These are phyloP conservation scores for Plectosphaerella cucumerina DNA, from an alignment of 2,329 filamentous ascomycete species.

Conservation along the genomic window DNA sequence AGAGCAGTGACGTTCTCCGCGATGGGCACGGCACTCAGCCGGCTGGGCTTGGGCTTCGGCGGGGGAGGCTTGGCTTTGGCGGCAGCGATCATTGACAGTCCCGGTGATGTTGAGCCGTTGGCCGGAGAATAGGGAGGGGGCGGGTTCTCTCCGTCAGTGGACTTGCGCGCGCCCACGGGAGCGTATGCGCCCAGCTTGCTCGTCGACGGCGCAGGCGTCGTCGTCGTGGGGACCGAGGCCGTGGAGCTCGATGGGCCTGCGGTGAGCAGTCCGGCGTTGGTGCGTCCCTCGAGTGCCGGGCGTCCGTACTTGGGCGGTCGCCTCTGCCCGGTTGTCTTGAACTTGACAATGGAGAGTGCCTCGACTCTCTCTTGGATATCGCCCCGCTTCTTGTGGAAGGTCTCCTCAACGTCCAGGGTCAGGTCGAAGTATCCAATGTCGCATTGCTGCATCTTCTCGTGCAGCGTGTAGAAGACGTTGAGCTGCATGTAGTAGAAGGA, in stretches of 20 bases:
- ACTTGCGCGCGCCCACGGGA: constrained; percentile 26
- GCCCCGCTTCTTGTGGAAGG: constrained; percentile 83
- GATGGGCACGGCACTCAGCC: constrained; percentile 60
- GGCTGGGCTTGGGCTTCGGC: constrained; percentile 72
- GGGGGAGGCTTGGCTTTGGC: constrained; percentile 67
- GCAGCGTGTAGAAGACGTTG: constrained; percentile 97
- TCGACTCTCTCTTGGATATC: constrained; percentile 85
- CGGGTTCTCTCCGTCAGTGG: constrained; percentile 49
- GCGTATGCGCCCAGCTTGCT: constrained; percentile 28
- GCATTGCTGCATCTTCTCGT: constrained; percentile 95
- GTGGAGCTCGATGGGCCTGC: constrained; percentile 37
- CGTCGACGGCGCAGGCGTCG: constrained; percentile 11
- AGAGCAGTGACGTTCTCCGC: constrained; percentile 82
- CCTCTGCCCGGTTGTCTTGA: constrained; percentile 78
- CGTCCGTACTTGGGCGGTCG: constrained; percentile 55
- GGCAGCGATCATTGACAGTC: constrained; percentile 44
- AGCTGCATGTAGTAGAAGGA: constrained; percentile 99
- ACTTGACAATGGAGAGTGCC: constrained; percentile 78
- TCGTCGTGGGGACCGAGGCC: constrained; percentile 8
- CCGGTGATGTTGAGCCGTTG: constrained; percentile 23
- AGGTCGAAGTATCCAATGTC: constrained; percentile 98
- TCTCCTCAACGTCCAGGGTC: constrained; percentile 83
- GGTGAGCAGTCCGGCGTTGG: constrained; percentile 47
- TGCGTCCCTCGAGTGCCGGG: constrained; percentile 45
- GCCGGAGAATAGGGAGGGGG: constrained; percentile 68